Evolutionary conservation across 2,329 filamentous ascomycete genomes (phyloP).

Genomic region (Pseudophaeomoniella oleicola): DNA sequence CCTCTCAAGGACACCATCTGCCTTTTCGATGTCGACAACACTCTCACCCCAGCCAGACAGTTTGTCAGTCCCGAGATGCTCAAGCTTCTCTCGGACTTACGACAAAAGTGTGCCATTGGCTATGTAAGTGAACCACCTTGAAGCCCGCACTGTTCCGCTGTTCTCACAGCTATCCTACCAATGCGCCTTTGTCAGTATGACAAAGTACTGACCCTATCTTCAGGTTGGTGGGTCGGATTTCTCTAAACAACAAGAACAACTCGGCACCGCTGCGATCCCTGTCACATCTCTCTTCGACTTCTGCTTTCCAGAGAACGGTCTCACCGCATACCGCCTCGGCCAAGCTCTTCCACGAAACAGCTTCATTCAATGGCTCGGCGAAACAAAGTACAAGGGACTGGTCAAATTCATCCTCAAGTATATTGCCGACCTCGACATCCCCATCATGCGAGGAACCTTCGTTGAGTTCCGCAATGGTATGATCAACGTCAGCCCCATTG

Average conservation of each 20-base stretch:
- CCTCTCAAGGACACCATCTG: conserved; percentile 85
- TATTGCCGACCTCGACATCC: conserved; percentile 42
- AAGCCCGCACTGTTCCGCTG: neutral
- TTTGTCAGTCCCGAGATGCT: conserved; percentile 68
- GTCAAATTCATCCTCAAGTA: conserved; percentile 45
- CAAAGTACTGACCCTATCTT: neutral
- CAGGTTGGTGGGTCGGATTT: conserved; percentile 77
- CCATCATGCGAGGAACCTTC: conserved; percentile 52
- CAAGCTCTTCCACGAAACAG: conserved; percentile 58
- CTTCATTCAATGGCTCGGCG: conserved; percentile 87
- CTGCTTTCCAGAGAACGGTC: conserved; percentile 92
- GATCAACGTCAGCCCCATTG: conserved; percentile 48
- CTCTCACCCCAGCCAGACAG: conserved; percentile 73
- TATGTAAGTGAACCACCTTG: conserved; percentile 40
- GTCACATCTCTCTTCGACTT: conserved; percentile 90
- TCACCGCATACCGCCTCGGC: conserved; percentile 79
- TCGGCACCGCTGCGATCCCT: conserved; percentile 52
- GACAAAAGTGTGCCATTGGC: conserved; percentile 77
- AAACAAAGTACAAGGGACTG: conserved; percentile 54
- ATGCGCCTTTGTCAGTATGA: no score
- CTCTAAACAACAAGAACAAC: conserved; percentile 88
- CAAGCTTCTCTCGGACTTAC: conserved; percentile 59
- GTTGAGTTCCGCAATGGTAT: conserved; percentile 53
- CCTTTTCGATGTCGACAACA: conserved; percentile 93
- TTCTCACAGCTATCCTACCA: neutral